These are phyloP conservation scores for Paecilomyces sp. DNA, from an alignment of 2,329 filamentous ascomycete genomes.

Conservation along the genomic window DNA sequence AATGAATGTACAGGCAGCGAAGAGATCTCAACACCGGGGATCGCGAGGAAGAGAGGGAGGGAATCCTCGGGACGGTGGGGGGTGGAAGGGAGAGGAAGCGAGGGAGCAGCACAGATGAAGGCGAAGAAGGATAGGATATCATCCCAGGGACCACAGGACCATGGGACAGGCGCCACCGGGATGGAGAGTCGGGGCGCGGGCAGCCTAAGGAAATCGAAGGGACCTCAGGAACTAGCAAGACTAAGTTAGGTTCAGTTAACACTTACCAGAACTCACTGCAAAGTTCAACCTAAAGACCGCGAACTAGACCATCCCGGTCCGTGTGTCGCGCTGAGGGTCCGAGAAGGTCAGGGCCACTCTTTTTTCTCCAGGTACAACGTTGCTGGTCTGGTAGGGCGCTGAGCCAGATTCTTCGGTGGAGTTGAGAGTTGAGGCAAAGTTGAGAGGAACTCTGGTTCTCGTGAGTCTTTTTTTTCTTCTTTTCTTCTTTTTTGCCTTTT, in stretches of 20 bases:
- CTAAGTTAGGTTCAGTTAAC: background rate
- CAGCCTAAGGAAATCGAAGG: background rate
- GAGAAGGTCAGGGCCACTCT: background rate
- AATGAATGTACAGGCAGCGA: background rate
- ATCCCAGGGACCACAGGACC: slow-evolving; percentile 1
- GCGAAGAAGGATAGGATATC: slow-evolving; percentile 5
- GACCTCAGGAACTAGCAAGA: background rate
- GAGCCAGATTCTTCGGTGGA: background rate
- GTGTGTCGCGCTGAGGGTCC: background rate
- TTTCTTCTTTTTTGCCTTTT: background rate
- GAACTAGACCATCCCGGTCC: background rate
- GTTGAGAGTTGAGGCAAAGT: background rate
- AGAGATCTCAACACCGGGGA: background rate
- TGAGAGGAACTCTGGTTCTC: background rate
- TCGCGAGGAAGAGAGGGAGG: slow-evolving; percentile 8
- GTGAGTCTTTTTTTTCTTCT: background rate
- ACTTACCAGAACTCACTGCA: too few species aligned
- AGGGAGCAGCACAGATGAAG: slow-evolving; percentile 10
- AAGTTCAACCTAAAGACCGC: too few species aligned
- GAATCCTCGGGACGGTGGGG: slow-evolving; percentile 3
- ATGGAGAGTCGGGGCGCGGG: background rate
- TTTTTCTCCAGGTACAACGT: background rate
- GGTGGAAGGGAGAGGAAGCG: slow-evolving; percentile 4
- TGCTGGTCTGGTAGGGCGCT: background rate
- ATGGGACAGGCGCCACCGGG: background rate